Conservation (phyloP, 2,329 filamentous ascomycete species). For the Xylariaceae sp. region DNA sequence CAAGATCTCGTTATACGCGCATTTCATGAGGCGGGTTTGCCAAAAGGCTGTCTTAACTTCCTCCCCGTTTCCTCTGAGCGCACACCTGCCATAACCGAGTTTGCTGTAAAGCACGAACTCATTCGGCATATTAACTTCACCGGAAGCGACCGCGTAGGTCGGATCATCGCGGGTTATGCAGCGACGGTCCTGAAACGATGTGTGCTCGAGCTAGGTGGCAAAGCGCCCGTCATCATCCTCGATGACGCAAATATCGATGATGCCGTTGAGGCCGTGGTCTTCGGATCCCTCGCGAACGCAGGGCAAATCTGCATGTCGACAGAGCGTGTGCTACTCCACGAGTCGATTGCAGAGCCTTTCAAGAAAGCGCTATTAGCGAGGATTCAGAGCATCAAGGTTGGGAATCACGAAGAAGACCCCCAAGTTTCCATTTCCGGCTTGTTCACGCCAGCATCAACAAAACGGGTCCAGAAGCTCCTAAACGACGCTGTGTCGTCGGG, state of each 20-base stretch:
- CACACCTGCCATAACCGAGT: constrained; percentile 70
- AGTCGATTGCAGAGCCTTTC: constrained; percentile 54
- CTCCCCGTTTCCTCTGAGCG: constrained; percentile 70
- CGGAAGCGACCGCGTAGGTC: constrained; percentile 75
- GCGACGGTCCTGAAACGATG: constrained; percentile 80
- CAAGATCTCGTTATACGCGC: constrained; percentile 68
- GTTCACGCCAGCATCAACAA: constrained; percentile 26
- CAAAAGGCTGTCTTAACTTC: constrained; percentile 75
- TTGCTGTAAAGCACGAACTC: constrained; percentile 69
- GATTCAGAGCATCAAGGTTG: constrained; percentile 54
- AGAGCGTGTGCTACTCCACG: constrained; percentile 71
- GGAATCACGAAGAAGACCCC: constrained; percentile 25
- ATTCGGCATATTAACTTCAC: constrained; percentile 89
- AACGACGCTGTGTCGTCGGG: constrained; percentile 19
- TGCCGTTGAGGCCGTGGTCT: constrained; percentile 71
- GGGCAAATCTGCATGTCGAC: constrained; percentile 90
- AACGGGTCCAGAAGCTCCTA: constrained; percentile 17
- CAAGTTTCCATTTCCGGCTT: constrained; percentile 24
- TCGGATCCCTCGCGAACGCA: constrained; percentile 74
- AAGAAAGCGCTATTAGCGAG: constrained; percentile 58
- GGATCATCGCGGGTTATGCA: constrained; percentile 72
- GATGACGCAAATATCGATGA: constrained; percentile 79
- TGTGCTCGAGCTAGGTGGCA: constrained; percentile 83
- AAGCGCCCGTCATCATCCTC: constrained; percentile 78
- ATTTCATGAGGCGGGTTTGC: constrained; percentile 77